A percentile compares a stretch with the other conserved stretches of the same genome.
phyloP scores from a whole-genome alignment of 2,329 filamentous ascomycete genomes.

The Torrubiellomyces zombiae region DNA sequence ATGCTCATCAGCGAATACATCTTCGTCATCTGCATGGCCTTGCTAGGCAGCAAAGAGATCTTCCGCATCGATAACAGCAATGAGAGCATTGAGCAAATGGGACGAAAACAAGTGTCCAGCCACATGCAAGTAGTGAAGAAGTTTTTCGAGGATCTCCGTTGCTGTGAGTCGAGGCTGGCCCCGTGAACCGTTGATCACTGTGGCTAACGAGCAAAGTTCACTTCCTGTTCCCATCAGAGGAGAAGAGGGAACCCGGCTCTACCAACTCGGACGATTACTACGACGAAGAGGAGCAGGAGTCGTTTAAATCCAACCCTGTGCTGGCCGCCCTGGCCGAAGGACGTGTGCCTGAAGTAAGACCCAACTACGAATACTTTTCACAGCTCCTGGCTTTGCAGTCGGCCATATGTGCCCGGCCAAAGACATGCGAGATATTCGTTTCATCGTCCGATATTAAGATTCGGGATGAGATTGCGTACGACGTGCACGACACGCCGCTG shows the following conservation, averaged over 20 bases:
- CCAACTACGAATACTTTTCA: constrained; percentile 46
- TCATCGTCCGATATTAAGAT: constrained; percentile 35
- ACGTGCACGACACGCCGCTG: constrained; percentile 25
- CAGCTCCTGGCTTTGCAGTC: constrained; percentile 37
- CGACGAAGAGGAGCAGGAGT: constrained; percentile 27
- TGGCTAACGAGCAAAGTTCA: constrained; percentile 24
- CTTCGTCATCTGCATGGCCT: constrained; percentile 23
- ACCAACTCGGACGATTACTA: constrained; percentile 42
- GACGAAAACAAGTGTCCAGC: constrained; percentile 51
- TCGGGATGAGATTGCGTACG: constrained; percentile 28
- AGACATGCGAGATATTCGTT: constrained; percentile 42
- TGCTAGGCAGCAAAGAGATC: constrained; percentile 24
- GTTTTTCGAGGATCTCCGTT: constrained; percentile 44
- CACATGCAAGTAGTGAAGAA: constrained; percentile 57
- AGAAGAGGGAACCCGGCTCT: constrained; percentile 39
- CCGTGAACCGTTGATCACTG: neutral
- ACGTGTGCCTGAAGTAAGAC: constrained; percentile 38
- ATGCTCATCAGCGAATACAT: constrained; percentile 56
- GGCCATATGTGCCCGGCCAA: constrained; percentile 35
- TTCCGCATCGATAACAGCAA: constrained; percentile 26
- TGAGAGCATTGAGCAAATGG: constrained; percentile 27
- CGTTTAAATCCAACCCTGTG: constrained; percentile 50
- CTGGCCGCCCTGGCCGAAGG: constrained; percentile 42
- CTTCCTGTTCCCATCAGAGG: constrained; percentile 40
- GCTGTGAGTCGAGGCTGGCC: constrained; percentile 31